phyloP scores from a whole-genome alignment of 345 rosid genomes.

The Gossypium rotundifolium region DNA sequence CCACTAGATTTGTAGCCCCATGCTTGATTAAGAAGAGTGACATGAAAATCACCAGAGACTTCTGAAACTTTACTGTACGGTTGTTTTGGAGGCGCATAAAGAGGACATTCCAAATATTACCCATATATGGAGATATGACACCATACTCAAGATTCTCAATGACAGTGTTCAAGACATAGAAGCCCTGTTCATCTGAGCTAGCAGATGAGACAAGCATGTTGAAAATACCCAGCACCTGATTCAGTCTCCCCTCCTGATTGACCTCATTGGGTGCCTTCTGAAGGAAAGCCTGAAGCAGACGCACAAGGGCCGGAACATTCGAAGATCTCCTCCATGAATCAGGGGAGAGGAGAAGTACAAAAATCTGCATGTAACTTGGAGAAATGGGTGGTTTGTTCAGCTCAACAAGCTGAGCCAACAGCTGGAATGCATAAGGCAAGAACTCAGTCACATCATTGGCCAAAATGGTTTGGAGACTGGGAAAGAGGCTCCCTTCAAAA shows the following conservation, averaged over 20 bases:
- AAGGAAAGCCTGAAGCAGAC: slow-evolving; percentile 95
- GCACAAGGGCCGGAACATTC: slow-evolving; percentile 98
- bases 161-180: slow-evolving; percentile 85
- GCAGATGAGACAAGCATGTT: slow-evolving; percentile 57
- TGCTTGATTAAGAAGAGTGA: slow-evolving; percentile 93
- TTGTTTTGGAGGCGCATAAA: slow-evolving; percentile 66
- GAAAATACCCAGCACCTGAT: slow-evolving; percentile 87
- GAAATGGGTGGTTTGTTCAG: slow-evolving; percentile 80
- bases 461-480: slow-evolving; percentile 75
- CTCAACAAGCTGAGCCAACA: slow-evolving; percentile 91
- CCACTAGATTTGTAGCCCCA: slow-evolving; percentile 55
- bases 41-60: slow-evolving; percentile 77
- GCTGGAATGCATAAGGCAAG: slow-evolving; percentile 96
- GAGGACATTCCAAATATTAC: slow-evolving; percentile 66
- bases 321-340: slow-evolving; percentile 85
- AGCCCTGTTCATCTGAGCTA: slow-evolving; percentile 92
- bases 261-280: slow-evolving; percentile 85
- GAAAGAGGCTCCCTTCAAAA: slow-evolving; percentile 76
- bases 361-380: slow-evolving; percentile 76
- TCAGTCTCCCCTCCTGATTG: slow-evolving; percentile 65
- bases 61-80: slow-evolving; percentile 60
- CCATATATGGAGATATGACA: slow-evolving; percentile 53
- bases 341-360: slow-evolving; percentile 69
- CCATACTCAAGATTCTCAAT: slow-evolving; percentile 72
- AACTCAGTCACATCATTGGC: slow-evolving; percentile 80